A percentile compares a stretch with the other conserved stretches of the same genome.
phyloP scores from a whole-genome alignment of 805 yeast species.

The Cyberlindnera veronae region DNA sequence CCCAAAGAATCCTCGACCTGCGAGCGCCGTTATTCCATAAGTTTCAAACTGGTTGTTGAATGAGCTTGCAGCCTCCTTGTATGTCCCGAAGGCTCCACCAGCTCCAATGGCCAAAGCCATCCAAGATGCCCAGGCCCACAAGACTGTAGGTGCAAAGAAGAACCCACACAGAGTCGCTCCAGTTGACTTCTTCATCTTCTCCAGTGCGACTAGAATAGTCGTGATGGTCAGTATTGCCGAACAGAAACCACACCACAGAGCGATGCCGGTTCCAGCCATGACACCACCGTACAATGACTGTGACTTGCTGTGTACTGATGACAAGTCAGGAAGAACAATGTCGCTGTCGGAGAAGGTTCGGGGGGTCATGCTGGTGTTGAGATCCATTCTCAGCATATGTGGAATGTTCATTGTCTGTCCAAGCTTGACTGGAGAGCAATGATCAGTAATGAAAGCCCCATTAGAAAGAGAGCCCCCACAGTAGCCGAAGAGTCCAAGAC shows the following conservation, averaged over 20 bases:
- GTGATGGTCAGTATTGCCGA: no score
- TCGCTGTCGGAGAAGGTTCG: no score
- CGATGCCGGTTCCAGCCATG: no score
- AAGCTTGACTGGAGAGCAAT: not conserved
- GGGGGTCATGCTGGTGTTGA: conserved; percentile 6
- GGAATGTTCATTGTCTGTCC: conserved; percentile 2
- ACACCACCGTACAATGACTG: no score
- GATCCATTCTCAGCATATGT: not conserved
- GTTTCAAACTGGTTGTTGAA: conserved; percentile 1
- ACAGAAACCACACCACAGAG: no score
- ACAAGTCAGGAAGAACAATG: no score
- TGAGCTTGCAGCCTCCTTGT: not conserved
- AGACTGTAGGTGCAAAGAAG: not conserved
- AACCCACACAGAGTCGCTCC: not conserved
- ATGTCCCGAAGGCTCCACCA: not conserved
- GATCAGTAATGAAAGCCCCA: conserved; percentile 3
- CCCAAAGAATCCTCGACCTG: conserved; percentile 2
- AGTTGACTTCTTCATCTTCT: not conserved
- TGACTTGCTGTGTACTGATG: no score
- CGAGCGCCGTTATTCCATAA: conserved; percentile 5
- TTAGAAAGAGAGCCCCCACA: conserved; percentile 1
- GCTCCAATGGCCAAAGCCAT: conserved; percentile 1
- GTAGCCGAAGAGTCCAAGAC: conserved; percentile 8
- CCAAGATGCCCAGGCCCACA: conserved; percentile 1
- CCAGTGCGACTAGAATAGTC: no score